Conservation (phyloP, 108 stramenopile species). For the Fragilaria crotonensis region DNA sequence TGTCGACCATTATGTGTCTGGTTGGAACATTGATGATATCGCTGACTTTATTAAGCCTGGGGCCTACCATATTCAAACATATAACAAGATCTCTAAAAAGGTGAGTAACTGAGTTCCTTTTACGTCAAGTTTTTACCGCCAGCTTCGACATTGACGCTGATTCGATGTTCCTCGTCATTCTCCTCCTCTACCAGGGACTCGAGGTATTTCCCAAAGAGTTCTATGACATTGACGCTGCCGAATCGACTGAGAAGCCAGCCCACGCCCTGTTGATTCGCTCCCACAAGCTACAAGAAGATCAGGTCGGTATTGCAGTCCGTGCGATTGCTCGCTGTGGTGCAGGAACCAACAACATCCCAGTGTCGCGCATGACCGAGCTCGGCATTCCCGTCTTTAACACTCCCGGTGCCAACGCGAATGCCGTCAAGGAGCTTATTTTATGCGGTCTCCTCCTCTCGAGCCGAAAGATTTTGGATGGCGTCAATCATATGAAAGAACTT, state of each 20-base stretch:
- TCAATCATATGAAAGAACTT: slow-evolving; percentile 80
- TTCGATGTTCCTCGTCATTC: no score
- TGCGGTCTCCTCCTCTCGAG: slow-evolving; percentile 78
- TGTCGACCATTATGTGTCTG: slow-evolving; percentile 70
- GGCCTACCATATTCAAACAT: slow-evolving; percentile 85
- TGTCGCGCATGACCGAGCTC: slow-evolving; percentile 84
- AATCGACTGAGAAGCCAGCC: slow-evolving; percentile 33
- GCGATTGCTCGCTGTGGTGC: slow-evolving; percentile 95
- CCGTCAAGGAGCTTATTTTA: slow-evolving; percentile 89
- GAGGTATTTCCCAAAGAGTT: slow-evolving; percentile 45
- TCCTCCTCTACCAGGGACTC: slow-evolving; percentile 70
- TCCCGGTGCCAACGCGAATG: slow-evolving; percentile 94
- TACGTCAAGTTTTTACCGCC: no score
- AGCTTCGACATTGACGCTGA: no score
- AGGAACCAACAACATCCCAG: slow-evolving; percentile 93
- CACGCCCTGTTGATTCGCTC: slow-evolving; percentile 84
- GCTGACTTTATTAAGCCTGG: slow-evolving; percentile 58
- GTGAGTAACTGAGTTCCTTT: no score
- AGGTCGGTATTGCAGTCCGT: slow-evolving; percentile 71
- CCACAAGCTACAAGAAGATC: slow-evolving; percentile 84
- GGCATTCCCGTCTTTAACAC: slow-evolving; percentile 97
- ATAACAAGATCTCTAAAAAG: slow-evolving; percentile 89
- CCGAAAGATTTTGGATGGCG: slow-evolving; percentile 78
- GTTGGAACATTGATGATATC: slow-evolving; percentile 77
- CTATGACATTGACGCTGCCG: slow-evolving; percentile 54